Evolutionary conservation across 2,329 filamentous ascomycete genomes (phyloP).

Genomic region (Microsporum audouinii): DNA sequence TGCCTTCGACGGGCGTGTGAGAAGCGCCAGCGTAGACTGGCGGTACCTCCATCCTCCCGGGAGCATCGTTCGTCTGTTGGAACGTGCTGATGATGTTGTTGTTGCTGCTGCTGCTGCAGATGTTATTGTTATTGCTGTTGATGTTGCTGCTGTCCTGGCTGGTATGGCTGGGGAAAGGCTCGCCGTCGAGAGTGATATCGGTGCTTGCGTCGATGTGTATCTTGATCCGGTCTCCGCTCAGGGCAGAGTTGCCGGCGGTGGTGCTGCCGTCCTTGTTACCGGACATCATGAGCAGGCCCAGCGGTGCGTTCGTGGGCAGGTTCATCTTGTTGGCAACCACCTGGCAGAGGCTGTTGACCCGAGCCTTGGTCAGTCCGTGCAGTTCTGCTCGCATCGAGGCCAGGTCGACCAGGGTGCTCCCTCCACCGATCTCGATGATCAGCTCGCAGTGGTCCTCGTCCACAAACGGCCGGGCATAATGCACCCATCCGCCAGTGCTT

Average conservation of each 20-base stretch:
- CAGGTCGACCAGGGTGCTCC: slow-evolving; percentile 50
- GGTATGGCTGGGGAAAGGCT: slow-evolving; percentile 10
- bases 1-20: not conserved
- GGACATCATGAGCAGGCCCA: slow-evolving; percentile 56
- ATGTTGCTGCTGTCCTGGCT: not conserved
- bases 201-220: slow-evolving; percentile 47
- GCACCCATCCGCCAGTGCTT: slow-evolving; percentile 46
- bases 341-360: slow-evolving; percentile 62
- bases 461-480: slow-evolving; percentile 76
- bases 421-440: slow-evolving; percentile 65
- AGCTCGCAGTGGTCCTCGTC: slow-evolving; percentile 63
- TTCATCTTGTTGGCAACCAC: slow-evolving; percentile 73
- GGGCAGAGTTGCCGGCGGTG: slow-evolving; percentile 57
- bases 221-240: slow-evolving; percentile 51
- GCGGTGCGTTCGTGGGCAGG: slow-evolving; percentile 46
- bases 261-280: slow-evolving; percentile 52
- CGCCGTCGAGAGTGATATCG: slow-evolving; percentile 33
- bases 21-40: not conserved
- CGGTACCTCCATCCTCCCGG: not conserved
- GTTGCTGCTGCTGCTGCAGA: not conserved
- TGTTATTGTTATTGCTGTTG: not conserved
- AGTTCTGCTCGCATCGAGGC: slow-evolving; percentile 54
- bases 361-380: slow-evolving; percentile 55
- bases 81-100: not conserved
- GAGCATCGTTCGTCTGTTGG: not conserved